phyloP scores from a whole-genome alignment of 2,329 filamentous ascomycete species.

The Microdochium trichocladiopsis region DNA sequence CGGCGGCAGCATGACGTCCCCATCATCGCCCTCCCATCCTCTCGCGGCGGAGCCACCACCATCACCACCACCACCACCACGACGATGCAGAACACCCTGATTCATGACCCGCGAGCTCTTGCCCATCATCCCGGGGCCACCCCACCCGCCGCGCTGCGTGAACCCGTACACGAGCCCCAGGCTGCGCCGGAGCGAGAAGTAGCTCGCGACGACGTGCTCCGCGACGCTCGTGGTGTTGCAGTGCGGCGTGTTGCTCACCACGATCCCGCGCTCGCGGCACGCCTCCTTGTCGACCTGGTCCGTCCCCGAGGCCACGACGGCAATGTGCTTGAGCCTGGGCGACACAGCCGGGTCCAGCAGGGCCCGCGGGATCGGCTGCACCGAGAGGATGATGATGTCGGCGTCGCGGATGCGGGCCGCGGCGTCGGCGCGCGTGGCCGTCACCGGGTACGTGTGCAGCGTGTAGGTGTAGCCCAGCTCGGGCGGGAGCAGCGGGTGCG shows the following conservation, averaged over 20 bases:
- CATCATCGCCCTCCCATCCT: not conserved
- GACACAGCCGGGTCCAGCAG: slow-evolving; percentile 13
- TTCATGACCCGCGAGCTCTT: slow-evolving; percentile 6
- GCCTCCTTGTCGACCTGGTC: slow-evolving; percentile 27
- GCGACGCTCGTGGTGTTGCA: slow-evolving; percentile 26
- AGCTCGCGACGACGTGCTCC: slow-evolving; percentile 42
- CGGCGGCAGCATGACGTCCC: slow-evolving; percentile 15
- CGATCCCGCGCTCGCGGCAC: slow-evolving; percentile 21
- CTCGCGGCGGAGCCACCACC: not conserved
- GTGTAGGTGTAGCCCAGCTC: slow-evolving; percentile 19
- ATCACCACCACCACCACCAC: not conserved
- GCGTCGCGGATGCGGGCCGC: slow-evolving; percentile 23
- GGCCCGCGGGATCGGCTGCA: slow-evolving; percentile 19
- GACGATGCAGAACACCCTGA: not conserved
- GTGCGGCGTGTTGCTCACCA: slow-evolving; percentile 26
- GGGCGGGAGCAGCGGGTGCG: slow-evolving; percentile 16
- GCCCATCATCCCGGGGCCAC: slow-evolving; percentile 12
- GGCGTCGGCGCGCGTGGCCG: slow-evolving; percentile 13
- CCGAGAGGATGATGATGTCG: slow-evolving; percentile 25
- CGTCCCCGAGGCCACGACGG: slow-evolving; percentile 26
- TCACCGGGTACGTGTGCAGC: slow-evolving; percentile 17
- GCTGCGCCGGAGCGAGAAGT: slow-evolving; percentile 28
- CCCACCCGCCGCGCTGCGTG: slow-evolving; percentile 18
- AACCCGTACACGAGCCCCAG: slow-evolving; percentile 21
- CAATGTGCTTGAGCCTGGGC: slow-evolving; percentile 23